These are phyloP conservation scores for Lonicera japonica DNA, from an alignment of 129 eudicot genomes.

Conservation along the genomic window DNA sequence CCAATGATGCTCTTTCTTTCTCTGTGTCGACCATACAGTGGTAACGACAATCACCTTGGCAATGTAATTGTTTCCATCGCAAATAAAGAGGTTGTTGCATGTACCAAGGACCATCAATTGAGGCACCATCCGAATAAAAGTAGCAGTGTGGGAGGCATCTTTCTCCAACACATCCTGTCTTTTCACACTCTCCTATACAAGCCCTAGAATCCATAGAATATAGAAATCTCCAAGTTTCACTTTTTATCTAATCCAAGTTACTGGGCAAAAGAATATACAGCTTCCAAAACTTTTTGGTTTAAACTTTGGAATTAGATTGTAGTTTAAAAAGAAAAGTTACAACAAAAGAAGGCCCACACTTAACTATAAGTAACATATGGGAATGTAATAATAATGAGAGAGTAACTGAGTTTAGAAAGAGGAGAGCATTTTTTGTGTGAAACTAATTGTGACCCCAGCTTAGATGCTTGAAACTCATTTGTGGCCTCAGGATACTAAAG, in stretches of 20 bases:
- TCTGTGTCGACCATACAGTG: conserved; percentile 78
- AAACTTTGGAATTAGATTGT: neutral
- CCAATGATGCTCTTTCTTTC: conserved; percentile 50
- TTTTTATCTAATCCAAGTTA: conserved; percentile 1
- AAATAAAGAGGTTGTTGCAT: conserved; percentile 61
- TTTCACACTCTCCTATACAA: conserved; percentile 59
- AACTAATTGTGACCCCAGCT: too few relatives aligned
- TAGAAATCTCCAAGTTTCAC: neutral
- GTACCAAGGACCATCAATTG: conserved; percentile 58
- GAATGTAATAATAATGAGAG: too few relatives aligned
- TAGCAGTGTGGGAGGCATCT: conserved; percentile 69
- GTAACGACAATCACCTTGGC: conserved; percentile 78
- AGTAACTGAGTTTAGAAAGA: too few relatives aligned
- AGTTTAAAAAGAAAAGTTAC: neutral
- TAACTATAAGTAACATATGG: too few relatives aligned
- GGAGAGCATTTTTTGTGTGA: too few relatives aligned
- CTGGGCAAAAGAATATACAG: neutral
- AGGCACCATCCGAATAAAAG: conserved; percentile 35
- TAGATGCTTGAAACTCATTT: too few relatives aligned
- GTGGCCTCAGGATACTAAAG: too few relatives aligned
- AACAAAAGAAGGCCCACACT: too few relatives aligned
- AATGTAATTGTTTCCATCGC: conserved; percentile 72
- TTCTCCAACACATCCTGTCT: conserved; percentile 63
- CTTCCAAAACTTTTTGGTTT: neutral
- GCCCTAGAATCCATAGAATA: conserved; percentile 35